A percentile compares a stretch with the other conserved stretches of the same genome.
These are phyloP conservation scores for Cryptomeria japonica DNA, from an alignment of 75 land plant genomes.

Conservation along the genomic window DNA sequence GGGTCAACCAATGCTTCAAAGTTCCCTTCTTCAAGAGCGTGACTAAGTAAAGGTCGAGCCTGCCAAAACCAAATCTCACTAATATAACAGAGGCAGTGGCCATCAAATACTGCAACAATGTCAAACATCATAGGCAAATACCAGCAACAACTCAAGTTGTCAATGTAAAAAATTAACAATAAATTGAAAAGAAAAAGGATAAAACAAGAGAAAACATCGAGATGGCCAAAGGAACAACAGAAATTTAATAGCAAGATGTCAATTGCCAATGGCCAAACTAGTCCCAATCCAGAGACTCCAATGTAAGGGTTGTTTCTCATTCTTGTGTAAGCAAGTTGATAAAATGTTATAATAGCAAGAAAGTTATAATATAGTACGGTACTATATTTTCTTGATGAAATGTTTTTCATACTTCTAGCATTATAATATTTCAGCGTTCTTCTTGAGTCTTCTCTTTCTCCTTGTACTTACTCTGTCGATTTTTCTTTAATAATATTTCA, in stretches of 20 bases:
- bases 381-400: background rate
- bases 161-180: background rate
- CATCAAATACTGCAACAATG: background rate
- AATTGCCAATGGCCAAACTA: background rate
- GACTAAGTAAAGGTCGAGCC: constrained; percentile 60
- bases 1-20: constrained; percentile 48
- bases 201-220: background rate
- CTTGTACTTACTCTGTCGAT: background rate
- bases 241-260: background rate
- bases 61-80: constrained; percentile 16
- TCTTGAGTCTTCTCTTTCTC: background rate
- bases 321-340: background rate
- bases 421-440: background rate
- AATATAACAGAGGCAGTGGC: background rate
- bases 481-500: background rate
- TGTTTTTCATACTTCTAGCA: background rate
- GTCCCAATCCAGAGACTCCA: background rate
- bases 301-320: background rate
- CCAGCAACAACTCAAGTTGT: background rate
- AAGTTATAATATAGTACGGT: background rate
- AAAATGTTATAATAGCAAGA: too few relatives aligned
- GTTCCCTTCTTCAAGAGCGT: constrained; percentile 42
- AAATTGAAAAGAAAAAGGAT: background rate
- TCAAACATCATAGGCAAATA: background rate
- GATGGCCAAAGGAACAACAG: background rate